Evolutionary conservation across 78 protist genomes (phyloP).

Genomic region (Planoprotostelium fungivorum): DNA sequence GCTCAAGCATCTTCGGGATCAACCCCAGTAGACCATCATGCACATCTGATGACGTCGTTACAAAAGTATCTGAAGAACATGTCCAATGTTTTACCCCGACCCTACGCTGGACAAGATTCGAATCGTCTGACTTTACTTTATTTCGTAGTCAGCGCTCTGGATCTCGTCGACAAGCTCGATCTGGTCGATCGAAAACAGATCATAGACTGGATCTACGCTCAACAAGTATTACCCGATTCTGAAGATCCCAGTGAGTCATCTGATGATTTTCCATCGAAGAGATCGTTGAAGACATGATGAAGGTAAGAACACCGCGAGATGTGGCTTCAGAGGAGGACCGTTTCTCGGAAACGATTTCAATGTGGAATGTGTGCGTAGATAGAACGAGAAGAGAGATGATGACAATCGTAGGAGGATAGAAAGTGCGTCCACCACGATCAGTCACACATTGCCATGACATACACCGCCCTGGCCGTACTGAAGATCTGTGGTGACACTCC

Average conservation of each 20-base stretch:
- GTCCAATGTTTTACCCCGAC: conserved; percentile 38
- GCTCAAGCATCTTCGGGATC: no score
- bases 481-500: conserved; percentile 63
- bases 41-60: no score
- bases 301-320: conserved; percentile 4
- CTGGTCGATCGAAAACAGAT: conserved; percentile 23
- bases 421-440: conserved; percentile 9
- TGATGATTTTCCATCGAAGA: background rate
- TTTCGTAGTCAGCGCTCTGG: conserved; percentile 62
- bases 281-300: background rate
- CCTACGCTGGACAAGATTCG: conserved; percentile 31
- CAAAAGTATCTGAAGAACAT: conserved; percentile 33
- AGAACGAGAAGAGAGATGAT: background rate
- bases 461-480: conserved; percentile 61
- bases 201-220: conserved; percentile 48
- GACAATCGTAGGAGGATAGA: background rate
- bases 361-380: background rate
- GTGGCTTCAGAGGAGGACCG: conserved; percentile 38
- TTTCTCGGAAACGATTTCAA: conserved; percentile 12
- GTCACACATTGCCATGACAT: conserved; percentile 68
- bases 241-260: conserved; percentile 25
- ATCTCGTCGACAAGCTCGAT: conserved; percentile 40
- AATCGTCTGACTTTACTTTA: conserved; percentile 47
- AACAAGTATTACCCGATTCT: conserved; percentile 46
- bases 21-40: no score